Evolutionary conservation across 805 yeast genomes (phyloP), one percentile per base, ranked within the genome.

Genomic region (Schwanniomyces polymorphus): DNA sequence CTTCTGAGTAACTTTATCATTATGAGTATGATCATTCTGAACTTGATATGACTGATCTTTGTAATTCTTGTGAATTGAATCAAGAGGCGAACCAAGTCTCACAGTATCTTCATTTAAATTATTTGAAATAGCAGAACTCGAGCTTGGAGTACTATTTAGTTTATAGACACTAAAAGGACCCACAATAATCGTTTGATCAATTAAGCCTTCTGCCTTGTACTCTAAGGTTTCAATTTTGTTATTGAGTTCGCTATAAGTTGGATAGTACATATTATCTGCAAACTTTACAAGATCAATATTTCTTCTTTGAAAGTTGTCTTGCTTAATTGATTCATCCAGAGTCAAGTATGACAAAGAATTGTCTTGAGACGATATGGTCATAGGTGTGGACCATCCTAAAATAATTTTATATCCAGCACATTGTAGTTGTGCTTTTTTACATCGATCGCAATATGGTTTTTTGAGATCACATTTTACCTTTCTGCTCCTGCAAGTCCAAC

Each of bases 401-500:
- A 70, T 72, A 46, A 80, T 70, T 33, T 63, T 75, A 55, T 79
- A 81, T 0, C 85, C 84, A 14, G 63, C 67, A 63, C 85, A 81
- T 8, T 61, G 60, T 5, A 73, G 46, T 3, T 69, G 67, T 2
- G 82, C 74, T 51, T 70, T 76, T 35, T 48, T 54, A 60, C 85
- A 80, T 44, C 83, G 64, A 27, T 54, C 41, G 54, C 85, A 80
- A 14, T 48, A 51, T 2, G 84, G 84, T 45, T 65, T 64, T 4
- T 60, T 50, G 10, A 75, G 68, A 56, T 79, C 84, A 60, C 85
- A 80, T 56, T 78, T 78, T 52, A 80, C 78, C 51, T 78, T 79
- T 23, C 84, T 63, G 18, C 64, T 56, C 33, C 85, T 64, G 53
- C 85, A 80, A 6, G 84, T 80, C 69, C 79, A 76, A 59, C 85